Percentiles rank a stretch among this genome's conserved stretches.
phyloP scores from a whole-genome alignment of 2,329 filamentous ascomycete species.

The Knufia petricola region DNA sequence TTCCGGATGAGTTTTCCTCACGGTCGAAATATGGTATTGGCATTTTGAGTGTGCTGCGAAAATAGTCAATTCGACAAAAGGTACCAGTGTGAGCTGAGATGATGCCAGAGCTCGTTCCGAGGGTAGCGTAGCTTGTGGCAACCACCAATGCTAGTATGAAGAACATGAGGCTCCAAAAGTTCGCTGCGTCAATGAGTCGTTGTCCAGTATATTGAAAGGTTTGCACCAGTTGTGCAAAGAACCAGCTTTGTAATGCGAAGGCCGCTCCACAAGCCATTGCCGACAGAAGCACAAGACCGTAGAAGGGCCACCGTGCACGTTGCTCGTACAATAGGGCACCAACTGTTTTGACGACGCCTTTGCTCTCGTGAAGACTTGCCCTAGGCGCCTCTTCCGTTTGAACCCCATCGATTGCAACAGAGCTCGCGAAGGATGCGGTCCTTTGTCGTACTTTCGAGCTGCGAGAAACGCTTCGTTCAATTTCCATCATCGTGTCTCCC shows the following conservation, averaged over 20 bases:
- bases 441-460: slow-evolving; percentile 6
- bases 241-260: slow-evolving; percentile 30
- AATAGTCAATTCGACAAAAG: slow-evolving; percentile 36
- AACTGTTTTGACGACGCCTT: slow-evolving; percentile 22
- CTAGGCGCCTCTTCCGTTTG: neutral
- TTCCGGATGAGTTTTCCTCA: slow-evolving; percentile 40
- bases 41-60: slow-evolving; percentile 37
- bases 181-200: slow-evolving; percentile 32
- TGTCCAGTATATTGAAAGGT: slow-evolving; percentile 37
- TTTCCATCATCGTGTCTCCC: slow-evolving; percentile 27
- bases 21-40: slow-evolving; percentile 35
- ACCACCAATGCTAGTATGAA: slow-evolving; percentile 44
- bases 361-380: slow-evolving; percentile 13
- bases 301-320: slow-evolving; percentile 25
- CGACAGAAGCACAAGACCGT: slow-evolving; percentile 22
- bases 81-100: slow-evolving; percentile 31
- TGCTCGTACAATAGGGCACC: slow-evolving; percentile 29
- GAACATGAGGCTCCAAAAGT: slow-evolving; percentile 49
- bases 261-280: slow-evolving; percentile 41
- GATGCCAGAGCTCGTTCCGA: slow-evolving; percentile 38
- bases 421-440: slow-evolving; percentile 17
- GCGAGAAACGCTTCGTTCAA: slow-evolving; percentile 8
- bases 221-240: slow-evolving; percentile 41
- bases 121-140: slow-evolving; percentile 34
- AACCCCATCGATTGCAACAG: slow-evolving; percentile 9